These are phyloP conservation scores for Hypocrella siamensis DNA, from an alignment of 2,329 filamentous ascomycete genomes.

Conservation along the genomic window DNA sequence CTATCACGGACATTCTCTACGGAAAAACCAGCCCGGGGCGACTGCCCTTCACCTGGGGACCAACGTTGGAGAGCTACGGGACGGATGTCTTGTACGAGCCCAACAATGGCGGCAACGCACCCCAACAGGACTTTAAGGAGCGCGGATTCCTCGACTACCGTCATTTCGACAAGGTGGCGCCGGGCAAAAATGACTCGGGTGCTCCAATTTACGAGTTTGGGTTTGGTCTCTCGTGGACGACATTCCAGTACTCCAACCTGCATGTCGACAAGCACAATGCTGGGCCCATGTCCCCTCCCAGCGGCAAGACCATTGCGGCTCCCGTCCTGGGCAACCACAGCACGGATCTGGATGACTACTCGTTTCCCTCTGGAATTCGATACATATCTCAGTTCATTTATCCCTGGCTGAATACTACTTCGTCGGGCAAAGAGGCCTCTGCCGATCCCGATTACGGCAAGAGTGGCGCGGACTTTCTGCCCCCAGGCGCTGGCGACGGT, in stretches of 20 bases:
- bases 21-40: constrained; percentile 67
- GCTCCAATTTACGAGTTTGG: constrained; percentile 70
- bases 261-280: constrained; percentile 34
- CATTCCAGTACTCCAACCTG: constrained; percentile 59
- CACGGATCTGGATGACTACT: constrained; percentile 46
- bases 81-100: constrained; percentile 50
- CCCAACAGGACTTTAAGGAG: constrained; percentile 61
- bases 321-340: constrained; percentile 49
- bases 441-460: constrained; percentile 44
- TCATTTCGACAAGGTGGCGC: constrained; percentile 48
- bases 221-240: constrained; percentile 67
- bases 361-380: constrained; percentile 46
- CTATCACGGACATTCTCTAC: constrained; percentile 70
- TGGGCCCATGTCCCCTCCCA: constrained; percentile 39
- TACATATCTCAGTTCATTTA: constrained; percentile 46
- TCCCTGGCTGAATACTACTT: constrained; percentile 54
- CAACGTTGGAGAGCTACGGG: constrained; percentile 50
- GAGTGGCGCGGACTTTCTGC: constrained; percentile 42
- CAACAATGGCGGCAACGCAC: constrained; percentile 49
- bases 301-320: constrained; percentile 45
- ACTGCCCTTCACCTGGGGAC: constrained; percentile 67
- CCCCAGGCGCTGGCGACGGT: constrained; percentile 38
- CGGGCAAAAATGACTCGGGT: constrained; percentile 13
- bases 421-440: constrained; percentile 37
- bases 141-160: constrained; percentile 61